These are phyloP conservation scores for Pseudoperonospora humuli DNA, from an alignment of 352 stramenopile species.

Conservation along the genomic window DNA sequence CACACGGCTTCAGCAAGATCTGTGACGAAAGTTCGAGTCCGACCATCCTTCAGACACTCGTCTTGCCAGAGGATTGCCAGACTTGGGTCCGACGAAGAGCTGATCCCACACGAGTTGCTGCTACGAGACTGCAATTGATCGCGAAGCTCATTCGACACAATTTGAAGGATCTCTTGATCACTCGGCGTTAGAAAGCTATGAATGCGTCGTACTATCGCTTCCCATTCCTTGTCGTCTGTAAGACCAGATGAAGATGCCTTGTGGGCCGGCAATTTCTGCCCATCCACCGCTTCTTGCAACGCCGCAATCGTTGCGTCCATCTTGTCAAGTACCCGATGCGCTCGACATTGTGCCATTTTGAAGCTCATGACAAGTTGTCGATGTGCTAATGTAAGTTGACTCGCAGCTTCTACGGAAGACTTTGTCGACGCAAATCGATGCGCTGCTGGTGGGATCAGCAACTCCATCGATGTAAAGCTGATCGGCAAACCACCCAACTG, in stretches of 20 bases:
- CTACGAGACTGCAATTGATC: conserved; percentile 13
- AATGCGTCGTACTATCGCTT: conserved; percentile 18
- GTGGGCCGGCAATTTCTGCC: conserved; percentile 1
- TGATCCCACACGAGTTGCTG: conserved; percentile 3
- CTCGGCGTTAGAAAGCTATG: conserved; percentile 39
- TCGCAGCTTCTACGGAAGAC: conserved; percentile 53
- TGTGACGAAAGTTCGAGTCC: conserved; percentile 35
- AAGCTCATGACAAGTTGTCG: conserved; percentile 64
- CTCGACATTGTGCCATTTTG: conserved; percentile 50
- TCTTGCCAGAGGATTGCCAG: conserved; percentile 33
- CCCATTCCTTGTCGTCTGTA: conserved; percentile 12
- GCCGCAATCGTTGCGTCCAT: conserved; percentile 50
- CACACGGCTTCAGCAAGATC: conserved; percentile 53
- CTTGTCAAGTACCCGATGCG: conserved; percentile 43
- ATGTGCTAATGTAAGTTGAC: conserved; percentile 53
- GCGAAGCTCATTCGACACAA: conserved; percentile 28
- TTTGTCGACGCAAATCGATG: conserved; percentile 52
- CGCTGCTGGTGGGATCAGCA: conserved; percentile 39
- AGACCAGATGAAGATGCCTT: neutral
- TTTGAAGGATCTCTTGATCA: conserved; percentile 34
- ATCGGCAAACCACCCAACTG: conserved; percentile 30
- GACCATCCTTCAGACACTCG: conserved; percentile 40
- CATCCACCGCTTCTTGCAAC: conserved; percentile 27
- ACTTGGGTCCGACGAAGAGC: conserved; percentile 7
- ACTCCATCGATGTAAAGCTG: conserved; percentile 26